Evolutionary conservation across 176 grass and related monocot genomes (phyloP).

Genomic region (Avena atlantica): DNA sequence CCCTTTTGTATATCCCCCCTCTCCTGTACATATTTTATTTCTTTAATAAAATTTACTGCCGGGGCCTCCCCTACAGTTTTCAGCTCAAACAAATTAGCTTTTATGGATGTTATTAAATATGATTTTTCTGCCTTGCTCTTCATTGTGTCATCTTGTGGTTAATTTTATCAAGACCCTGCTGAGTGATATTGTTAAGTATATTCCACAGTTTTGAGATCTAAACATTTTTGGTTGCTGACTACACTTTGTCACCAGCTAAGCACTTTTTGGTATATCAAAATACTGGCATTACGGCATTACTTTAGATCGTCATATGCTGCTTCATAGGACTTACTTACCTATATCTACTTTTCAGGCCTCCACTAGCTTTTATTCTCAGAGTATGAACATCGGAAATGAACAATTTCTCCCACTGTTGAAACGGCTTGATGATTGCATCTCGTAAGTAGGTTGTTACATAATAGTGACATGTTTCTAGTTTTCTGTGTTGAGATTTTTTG

Average conservation of each 20-base stretch:
- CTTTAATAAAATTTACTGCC: too few species aligned
- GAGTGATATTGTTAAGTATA: slow-evolving; percentile 17
- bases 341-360: slow-evolving; percentile 66
- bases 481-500: slow-evolving; percentile 19
- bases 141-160: neutral
- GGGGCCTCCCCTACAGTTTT: too few species aligned
- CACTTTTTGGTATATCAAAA: slow-evolving; percentile 18
- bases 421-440: slow-evolving; percentile 96
- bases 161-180: slow-evolving; percentile 1
- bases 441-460: slow-evolving; percentile 60
- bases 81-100: neutral
- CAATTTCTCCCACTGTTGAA: slow-evolving; percentile 94
- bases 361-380: slow-evolving; percentile 87
- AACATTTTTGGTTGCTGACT: slow-evolving; percentile 1
- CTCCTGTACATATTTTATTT: too few species aligned
- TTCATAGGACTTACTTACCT: slow-evolving; percentile 32
- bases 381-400: slow-evolving; percentile 82
- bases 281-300: slow-evolving; percentile 5
- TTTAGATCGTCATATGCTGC: slow-evolving; percentile 10
- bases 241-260: slow-evolving; percentile 12
- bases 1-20: too few species aligned
- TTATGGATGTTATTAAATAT: neutral
- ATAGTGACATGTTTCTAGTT: slow-evolving; percentile 27
- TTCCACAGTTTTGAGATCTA: slow-evolving; percentile 1
- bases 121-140: neutral